Percentiles rank a stretch among this genome's conserved stretches.
Conservation (phyloP, 1,284 basidiomycete species). For the Tremellales sp. region DNA sequence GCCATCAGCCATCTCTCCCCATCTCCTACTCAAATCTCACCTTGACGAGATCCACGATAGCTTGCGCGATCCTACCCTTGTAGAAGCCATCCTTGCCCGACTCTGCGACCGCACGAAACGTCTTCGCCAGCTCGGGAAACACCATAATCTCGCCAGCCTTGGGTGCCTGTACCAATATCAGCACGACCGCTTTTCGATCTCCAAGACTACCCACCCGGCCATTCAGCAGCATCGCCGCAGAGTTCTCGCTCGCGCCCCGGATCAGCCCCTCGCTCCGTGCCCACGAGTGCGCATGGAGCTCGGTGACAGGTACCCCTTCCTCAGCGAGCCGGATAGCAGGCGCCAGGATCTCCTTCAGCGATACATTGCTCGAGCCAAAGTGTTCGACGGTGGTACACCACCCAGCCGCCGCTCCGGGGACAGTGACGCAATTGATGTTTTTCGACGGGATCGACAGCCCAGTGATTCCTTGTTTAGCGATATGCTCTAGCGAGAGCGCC, state of each 20-base stretch:
- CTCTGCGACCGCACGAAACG: slow-evolving; percentile 73
- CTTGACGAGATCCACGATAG: slow-evolving; percentile 1
- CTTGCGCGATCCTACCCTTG: slow-evolving; percentile 76
- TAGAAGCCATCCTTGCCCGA: slow-evolving; percentile 90
- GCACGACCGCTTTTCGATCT: too few relatives aligned
- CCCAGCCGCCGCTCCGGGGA: slow-evolving; percentile 87
- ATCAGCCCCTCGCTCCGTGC: slow-evolving; percentile 75
- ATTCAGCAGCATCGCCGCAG: too few relatives aligned
- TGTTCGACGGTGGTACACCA: slow-evolving; percentile 85
- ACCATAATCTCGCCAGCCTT: slow-evolving; percentile 74
- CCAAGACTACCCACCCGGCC: too few relatives aligned
- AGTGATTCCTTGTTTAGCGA: slow-evolving; percentile 64
- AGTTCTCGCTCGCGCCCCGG: slow-evolving; percentile 74
- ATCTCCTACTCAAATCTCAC: neutral
- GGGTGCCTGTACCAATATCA: too few relatives aligned
- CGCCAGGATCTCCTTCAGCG: slow-evolving; percentile 73
- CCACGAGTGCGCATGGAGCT: too few relatives aligned
- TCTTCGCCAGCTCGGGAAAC: slow-evolving; percentile 74
- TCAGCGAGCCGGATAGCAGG: slow-evolving; percentile 82
- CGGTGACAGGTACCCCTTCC: slow-evolving; percentile 60
- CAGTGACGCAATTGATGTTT: slow-evolving; percentile 84
- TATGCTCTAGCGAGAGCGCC: slow-evolving; percentile 71
- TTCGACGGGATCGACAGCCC: slow-evolving; percentile 64
- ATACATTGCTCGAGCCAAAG: slow-evolving; percentile 78
- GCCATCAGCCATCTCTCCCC: neutral